Evolutionary conservation across 148 eudicot species (phyloP).

Genomic region (Cornus kousa): DNA sequence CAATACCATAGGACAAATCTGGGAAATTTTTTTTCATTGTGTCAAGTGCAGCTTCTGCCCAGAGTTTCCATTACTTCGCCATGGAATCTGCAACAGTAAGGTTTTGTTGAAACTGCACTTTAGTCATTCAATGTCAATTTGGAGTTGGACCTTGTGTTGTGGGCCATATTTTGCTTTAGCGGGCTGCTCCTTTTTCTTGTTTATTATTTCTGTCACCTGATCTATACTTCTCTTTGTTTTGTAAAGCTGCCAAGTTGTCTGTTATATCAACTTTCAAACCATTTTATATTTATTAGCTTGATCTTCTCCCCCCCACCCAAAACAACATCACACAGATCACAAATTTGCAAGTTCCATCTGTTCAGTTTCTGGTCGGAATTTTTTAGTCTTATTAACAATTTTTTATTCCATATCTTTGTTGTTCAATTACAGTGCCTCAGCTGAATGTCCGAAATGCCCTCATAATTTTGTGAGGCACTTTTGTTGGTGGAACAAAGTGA

Average conservation of each 20-base stretch:
- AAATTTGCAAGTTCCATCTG: not conserved
- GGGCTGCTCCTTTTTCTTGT: not conserved
- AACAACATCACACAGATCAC: not conserved
- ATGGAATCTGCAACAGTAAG: not conserved
- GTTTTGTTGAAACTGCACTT: not conserved
- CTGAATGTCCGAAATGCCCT: conserved; percentile 58
- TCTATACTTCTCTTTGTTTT: not conserved
- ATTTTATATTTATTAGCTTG: not conserved
- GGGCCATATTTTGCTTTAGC: not conserved
- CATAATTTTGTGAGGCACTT: conserved; percentile 86
- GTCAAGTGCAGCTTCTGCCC: not conserved
- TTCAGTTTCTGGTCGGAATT: not conserved
- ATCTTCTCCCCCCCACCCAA: not conserved
- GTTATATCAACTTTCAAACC: not conserved
- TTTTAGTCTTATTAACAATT: not conserved
- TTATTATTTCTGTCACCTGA: not conserved
- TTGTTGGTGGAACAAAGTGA: conserved; percentile 94
- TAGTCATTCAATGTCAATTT: not conserved
- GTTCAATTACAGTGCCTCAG: conserved; percentile 38
- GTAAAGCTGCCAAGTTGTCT: not conserved
- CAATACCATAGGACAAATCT: not conserved
- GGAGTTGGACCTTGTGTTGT: not conserved
- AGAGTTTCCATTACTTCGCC: not conserved
- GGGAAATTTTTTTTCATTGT: not conserved
- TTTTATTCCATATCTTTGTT: not conserved